Base-by-base conservation (phyloP, 768 basidiomycete species). In the Epithele typhae region DNA sequence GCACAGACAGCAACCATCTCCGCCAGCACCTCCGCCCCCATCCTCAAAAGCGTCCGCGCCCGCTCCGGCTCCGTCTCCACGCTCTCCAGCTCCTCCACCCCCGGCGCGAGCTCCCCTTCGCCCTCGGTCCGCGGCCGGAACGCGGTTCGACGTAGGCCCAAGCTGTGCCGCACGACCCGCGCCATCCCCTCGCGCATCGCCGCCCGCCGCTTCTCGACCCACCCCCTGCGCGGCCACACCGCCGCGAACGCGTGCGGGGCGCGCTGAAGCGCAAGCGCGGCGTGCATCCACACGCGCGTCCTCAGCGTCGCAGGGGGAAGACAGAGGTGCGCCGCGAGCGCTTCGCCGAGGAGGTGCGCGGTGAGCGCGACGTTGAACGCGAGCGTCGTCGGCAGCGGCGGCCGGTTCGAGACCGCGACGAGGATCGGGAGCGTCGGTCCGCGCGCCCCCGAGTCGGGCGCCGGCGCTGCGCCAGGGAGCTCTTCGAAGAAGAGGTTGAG, bases 371-470 rank as follows among this genome's bases (percentile, higher is more conserved):
- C 58, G 52, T 66, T 64, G 53, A 60, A 59, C 36, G 47, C 63
- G 42, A 71, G 54, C 2, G 60, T 50, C n/a, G 60, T 56, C 43
- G 43, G 24, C 24, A 62, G 51, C 1, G 67, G 66, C 21, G 65
- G 60, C 21, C 62, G 60, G 41, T 61, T 55, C 4, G 65, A 59
- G 36, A 61, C 57, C 2, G 69, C 64, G 38, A 59, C 55, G 27
- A 70, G 57, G 38, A 70, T 63, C 9, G 68, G 63, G 35, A 70
- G 46, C 12, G 68, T 67, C 17, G 67, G 64, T 0, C 60, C 58
- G 21, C 41, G 43, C 27, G 27, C n/a, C n/a, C n/a, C n/a, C n/a
- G n/a, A n/a, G n/a, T n/a, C n/a, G n/a, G n/a, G n/a, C n/a, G n/a
- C n/a, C n/a, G n/a, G n/a, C n/a, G n/a, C n/a, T n/a, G n/a, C n/a